Percentiles rank a stretch among this genome's conserved stretches.
phyloP scores from a whole-genome alignment of 768 basidiomycete genomes.

The Mycena pura region DNA sequence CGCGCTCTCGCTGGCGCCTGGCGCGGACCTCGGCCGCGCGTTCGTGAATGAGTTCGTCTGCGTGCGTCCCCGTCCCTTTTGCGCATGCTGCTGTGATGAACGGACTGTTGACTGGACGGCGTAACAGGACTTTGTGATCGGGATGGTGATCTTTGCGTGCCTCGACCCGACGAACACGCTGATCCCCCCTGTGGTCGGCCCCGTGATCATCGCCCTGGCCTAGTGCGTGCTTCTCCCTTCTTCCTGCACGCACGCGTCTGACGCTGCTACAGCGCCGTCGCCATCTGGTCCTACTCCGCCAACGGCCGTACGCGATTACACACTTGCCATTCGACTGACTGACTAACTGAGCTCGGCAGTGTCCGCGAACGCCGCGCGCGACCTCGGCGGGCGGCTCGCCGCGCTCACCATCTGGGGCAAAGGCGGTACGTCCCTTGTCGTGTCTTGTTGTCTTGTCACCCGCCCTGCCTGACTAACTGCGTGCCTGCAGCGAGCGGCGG shows the following conservation, averaged over 20 bases:
- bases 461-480: no score
- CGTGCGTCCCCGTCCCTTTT: slow-evolving; percentile 41
- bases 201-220: slow-evolving; percentile 60
- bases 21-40: slow-evolving; percentile 49
- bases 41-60: slow-evolving; percentile 65
- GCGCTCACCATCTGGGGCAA: slow-evolving; percentile 67
- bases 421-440: slow-evolving; percentile 39
- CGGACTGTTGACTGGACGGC: neutral
- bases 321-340: no score
- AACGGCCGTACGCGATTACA: no score
- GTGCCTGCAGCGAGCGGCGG: slow-evolving; percentile 18
- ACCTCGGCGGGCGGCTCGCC: slow-evolving; percentile 69
- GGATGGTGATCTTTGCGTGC: slow-evolving; percentile 56
- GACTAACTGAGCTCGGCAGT: no score
- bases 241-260: no score
- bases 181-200: slow-evolving; percentile 57
- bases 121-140: slow-evolving; percentile 53
- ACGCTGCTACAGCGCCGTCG: slow-evolving; percentile 47
- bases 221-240: slow-evolving; percentile 52
- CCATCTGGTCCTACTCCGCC: slow-evolving; percentile 67
- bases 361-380: slow-evolving; percentile 71
- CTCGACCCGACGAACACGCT: slow-evolving; percentile 66
- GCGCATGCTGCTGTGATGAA: no score
- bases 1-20: slow-evolving; percentile 53
- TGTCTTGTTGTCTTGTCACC: no score